phyloP scores from a whole-genome alignment of 768 basidiomycete species.

The Russula sp. region DNA sequence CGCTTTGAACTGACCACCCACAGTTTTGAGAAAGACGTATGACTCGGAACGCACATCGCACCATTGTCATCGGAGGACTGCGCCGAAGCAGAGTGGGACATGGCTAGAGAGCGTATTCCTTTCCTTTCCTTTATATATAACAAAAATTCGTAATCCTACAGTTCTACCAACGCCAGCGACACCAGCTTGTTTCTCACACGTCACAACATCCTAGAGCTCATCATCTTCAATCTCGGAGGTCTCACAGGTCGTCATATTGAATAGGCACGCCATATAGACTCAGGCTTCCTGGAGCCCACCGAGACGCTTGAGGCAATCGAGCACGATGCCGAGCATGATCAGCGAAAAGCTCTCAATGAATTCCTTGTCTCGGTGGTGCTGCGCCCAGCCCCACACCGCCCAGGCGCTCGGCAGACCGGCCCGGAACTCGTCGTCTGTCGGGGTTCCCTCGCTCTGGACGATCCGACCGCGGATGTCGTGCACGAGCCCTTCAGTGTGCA shows the following conservation, averaged over 20 bases:
- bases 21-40: too few relatives aligned
- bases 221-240: background rate
- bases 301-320: background rate
- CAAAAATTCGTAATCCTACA: background rate
- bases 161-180: background rate
- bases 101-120: too few relatives aligned
- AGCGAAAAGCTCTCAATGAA: slow-evolving; percentile 8
- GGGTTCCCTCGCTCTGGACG: background rate
- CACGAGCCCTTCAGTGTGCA: background rate
- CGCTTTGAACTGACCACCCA: too few relatives aligned
- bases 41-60: background rate
- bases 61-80: too few relatives aligned
- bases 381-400: slow-evolving; percentile 13
- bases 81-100: too few relatives aligned
- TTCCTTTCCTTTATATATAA: background rate
- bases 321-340: slow-evolving; percentile 1
- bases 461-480: background rate
- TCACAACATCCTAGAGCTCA: background rate
- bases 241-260: background rate
- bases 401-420: background rate
- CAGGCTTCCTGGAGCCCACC: background rate
- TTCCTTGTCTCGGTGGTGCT: slow-evolving; percentile 29
- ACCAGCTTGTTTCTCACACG: background rate
- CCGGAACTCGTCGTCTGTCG: background rate
- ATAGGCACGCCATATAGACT: background rate